phyloP scores from a whole-genome alignment of 140 eudicot species.

The Anethum foeniculum region DNA sequence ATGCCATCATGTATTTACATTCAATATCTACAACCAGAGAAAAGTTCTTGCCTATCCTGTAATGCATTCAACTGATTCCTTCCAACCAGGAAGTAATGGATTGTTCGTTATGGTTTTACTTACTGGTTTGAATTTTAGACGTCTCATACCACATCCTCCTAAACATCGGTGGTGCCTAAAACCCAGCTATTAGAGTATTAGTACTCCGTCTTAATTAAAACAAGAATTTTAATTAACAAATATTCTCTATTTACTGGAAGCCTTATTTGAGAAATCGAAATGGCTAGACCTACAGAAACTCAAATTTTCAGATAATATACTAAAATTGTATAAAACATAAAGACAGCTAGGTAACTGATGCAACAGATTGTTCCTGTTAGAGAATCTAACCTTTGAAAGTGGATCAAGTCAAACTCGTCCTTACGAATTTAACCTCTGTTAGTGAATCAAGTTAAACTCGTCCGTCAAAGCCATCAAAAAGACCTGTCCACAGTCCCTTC shows the following conservation, averaged over 20 bases:
- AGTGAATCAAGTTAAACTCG: constrained; percentile 39
- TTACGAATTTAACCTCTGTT: constrained; percentile 27
- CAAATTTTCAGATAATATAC: background rate
- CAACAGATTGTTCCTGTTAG: constrained; percentile 9
- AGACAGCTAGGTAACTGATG: background rate
- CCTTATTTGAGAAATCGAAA: background rate
- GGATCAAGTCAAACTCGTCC: constrained; percentile 54
- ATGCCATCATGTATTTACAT: background rate
- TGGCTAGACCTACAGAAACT: background rate
- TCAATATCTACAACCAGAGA: background rate
- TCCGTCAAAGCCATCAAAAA: constrained; percentile 97
- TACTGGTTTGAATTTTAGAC: background rate
- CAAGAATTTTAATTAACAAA: background rate
- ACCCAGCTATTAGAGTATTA: background rate
- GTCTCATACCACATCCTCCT: background rate
- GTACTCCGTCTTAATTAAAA: background rate
- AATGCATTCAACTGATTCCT: background rate
- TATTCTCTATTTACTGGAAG: background rate
- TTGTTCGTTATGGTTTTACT: background rate
- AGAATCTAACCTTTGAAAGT: constrained; percentile 20
- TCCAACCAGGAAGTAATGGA: background rate
- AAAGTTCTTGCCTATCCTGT: background rate
- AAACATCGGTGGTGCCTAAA: background rate
- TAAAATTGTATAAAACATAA: background rate
- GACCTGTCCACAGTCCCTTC: constrained; percentile 98